Evolutionary conservation across 345 rosid species (phyloP).

Genomic region (Bruguiera sexangula): DNA sequence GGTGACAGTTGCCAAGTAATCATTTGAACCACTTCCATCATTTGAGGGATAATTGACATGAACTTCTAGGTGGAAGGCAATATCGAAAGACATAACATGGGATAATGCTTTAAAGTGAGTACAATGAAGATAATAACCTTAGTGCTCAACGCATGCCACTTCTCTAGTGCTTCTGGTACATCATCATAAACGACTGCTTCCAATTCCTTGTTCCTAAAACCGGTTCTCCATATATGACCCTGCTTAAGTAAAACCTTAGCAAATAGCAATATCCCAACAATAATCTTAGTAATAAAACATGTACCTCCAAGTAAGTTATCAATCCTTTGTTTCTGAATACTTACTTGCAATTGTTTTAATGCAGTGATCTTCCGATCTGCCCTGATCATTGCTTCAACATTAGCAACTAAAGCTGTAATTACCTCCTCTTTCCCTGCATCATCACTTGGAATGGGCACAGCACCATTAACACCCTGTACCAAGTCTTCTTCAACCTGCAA

Average conservation of each 20-base stretch:
- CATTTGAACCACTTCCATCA: too few species aligned
- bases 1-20: too few species aligned
- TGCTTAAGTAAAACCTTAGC: slow-evolving; percentile 25
- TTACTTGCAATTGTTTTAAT: slow-evolving; percentile 90
- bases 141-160: slow-evolving; percentile 76
- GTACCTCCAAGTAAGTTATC: not conserved
- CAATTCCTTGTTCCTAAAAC: slow-evolving; percentile 68
- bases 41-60: too few species aligned
- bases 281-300: not conserved
- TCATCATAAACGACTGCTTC: slow-evolving; percentile 80
- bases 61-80: not conserved
- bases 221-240: slow-evolving; percentile 99
- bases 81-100: too few species aligned
- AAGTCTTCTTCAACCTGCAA: slow-evolving; percentile 74
- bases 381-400: slow-evolving; percentile 86
- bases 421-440: slow-evolving; percentile 77
- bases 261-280: not conserved
- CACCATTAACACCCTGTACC: slow-evolving; percentile 59
- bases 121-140: slow-evolving; percentile 46
- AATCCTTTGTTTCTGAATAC: slow-evolving; percentile 3
- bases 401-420: slow-evolving; percentile 77
- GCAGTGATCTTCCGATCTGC: slow-evolving; percentile 96
- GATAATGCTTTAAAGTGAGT: not conserved
- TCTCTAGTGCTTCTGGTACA: slow-evolving; percentile 74
- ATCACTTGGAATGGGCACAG: slow-evolving; percentile 63